Conservation (phyloP, 345 rosid species). For the Raphanus raphanistrum region DNA sequence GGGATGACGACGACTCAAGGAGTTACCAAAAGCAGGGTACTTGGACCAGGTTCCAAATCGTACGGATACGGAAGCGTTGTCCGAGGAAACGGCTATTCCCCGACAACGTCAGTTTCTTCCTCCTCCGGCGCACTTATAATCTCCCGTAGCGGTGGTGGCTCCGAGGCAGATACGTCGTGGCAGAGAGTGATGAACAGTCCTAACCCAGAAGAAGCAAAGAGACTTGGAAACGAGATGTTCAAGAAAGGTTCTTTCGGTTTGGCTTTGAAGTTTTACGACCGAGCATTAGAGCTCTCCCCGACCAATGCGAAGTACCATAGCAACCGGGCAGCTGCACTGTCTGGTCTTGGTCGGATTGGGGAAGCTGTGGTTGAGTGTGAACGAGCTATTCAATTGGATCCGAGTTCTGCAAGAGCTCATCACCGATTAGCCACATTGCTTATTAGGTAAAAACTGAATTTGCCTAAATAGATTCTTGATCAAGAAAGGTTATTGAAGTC, state of each 20-base stretch:
- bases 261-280: slow-evolving; percentile 79
- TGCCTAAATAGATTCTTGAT: not conserved
- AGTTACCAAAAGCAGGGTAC: slow-evolving; percentile 57
- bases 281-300: slow-evolving; percentile 73
- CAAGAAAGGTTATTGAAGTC: not conserved
- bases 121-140: slow-evolving; percentile 4
- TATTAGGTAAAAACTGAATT: slow-evolving; percentile 54
- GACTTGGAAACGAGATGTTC: slow-evolving; percentile 74
- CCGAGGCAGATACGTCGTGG: not conserved
- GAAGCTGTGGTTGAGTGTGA: slow-evolving; percentile 89
- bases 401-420: slow-evolving; percentile 75
- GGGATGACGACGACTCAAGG: slow-evolving; percentile 57
- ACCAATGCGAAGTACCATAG: slow-evolving; percentile 67
- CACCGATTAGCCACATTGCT: slow-evolving; percentile 77
- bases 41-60: slow-evolving; percentile 72
- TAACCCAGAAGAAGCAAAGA: slow-evolving; percentile 78
- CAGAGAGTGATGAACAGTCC: slow-evolving; percentile 16
- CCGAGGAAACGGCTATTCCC: slow-evolving; percentile 44
- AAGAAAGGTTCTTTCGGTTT: slow-evolving; percentile 68
- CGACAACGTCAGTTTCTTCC: not conserved
- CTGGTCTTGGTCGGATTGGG: slow-evolving; percentile 56
- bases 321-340: slow-evolving; percentile 32
- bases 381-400: slow-evolving; percentile 79
- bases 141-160: not conserved
- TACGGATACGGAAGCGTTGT: slow-evolving; percentile 93